Conservation (phyloP, 2,329 filamentous ascomycete species). For the Aspergillus persii region DNA sequence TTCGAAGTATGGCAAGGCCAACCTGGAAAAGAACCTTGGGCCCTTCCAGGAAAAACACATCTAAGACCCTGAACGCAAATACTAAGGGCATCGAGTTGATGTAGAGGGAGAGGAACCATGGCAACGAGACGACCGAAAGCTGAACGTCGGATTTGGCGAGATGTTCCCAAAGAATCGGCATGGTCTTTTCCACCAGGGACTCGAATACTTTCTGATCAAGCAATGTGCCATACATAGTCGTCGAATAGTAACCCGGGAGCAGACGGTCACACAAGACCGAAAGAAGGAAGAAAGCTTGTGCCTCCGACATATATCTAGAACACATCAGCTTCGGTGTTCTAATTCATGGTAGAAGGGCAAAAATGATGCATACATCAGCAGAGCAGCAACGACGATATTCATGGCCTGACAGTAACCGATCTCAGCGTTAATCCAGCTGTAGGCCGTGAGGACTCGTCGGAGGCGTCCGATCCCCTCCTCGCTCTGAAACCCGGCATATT, state of each 20-base stretch:
- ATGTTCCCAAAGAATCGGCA: slow-evolving; percentile 98
- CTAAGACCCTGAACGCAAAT: slow-evolving; percentile 92
- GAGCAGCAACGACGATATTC: slow-evolving; percentile 98
- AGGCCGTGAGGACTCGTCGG: slow-evolving; percentile 87
- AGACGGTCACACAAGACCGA: slow-evolving; percentile 89
- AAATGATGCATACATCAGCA: slow-evolving; percentile 68
- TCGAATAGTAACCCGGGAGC: slow-evolving; percentile 95
- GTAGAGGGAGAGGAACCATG: slow-evolving; percentile 97
- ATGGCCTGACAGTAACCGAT: slow-evolving; percentile 99
- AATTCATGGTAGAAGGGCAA: not conserved
- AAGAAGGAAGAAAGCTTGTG: slow-evolving; percentile 91
- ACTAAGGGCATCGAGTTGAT: slow-evolving; percentile 99
- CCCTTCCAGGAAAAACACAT: slow-evolving; percentile 97
- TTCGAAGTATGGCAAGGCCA: slow-evolving; percentile 90
- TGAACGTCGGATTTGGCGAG: slow-evolving; percentile 96
- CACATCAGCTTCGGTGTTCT: slow-evolving; percentile 17
- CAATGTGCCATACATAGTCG: slow-evolving; percentile 97
- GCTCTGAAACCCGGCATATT: slow-evolving; percentile 96
- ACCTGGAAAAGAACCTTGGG: slow-evolving; percentile 98
- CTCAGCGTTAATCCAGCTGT: slow-evolving; percentile 94
- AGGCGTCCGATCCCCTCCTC: slow-evolving; percentile 90
- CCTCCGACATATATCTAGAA: slow-evolving; percentile 83
- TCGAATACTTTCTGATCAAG: slow-evolving; percentile 97
- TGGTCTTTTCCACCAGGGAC: slow-evolving; percentile 95
- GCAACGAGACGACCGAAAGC: slow-evolving; percentile 91